A percentile compares a stretch with the other conserved stretches of the same genome.
Evolutionary conservation across 306 rosid species (phyloP).

Genomic region (Albizia julibrissin): DNA sequence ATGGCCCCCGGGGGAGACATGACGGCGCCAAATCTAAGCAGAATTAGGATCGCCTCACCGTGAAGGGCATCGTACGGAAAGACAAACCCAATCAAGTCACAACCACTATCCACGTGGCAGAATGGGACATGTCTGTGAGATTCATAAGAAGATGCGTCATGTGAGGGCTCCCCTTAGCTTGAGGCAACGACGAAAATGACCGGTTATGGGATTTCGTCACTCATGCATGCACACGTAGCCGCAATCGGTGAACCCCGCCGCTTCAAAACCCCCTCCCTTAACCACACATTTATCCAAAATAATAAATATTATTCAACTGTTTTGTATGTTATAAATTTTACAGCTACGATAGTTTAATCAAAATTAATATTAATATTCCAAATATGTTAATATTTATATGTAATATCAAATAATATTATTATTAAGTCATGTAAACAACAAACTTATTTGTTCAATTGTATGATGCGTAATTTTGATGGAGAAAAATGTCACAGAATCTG

Average conservation of each 20-base stretch:
- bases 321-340: too few species aligned
- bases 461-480: too few species aligned
- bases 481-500: too few species aligned
- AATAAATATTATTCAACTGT: too few species aligned
- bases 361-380: too few species aligned
- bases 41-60: background rate
- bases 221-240: conserved; percentile 39
- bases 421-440: too few species aligned
- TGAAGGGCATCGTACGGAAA: background rate
- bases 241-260: conserved; percentile 38
- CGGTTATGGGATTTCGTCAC: conserved; percentile 39
- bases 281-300: background rate
- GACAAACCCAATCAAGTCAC: background rate
- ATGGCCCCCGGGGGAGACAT: background rate
- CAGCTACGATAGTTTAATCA: too few species aligned
- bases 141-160: background rate
- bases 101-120: background rate
- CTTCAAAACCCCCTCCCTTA: background rate
- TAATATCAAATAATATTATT: too few species aligned
- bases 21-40: background rate
- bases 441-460: too few species aligned
- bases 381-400: too few species aligned
- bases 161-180: background rate
- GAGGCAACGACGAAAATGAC: background rate
- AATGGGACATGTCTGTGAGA: background rate